Evolutionary conservation across 2,329 filamentous ascomycete species (phyloP), one percentile per base, ranked within the genome.

Genomic region (Cryphonectria radicalis): DNA sequence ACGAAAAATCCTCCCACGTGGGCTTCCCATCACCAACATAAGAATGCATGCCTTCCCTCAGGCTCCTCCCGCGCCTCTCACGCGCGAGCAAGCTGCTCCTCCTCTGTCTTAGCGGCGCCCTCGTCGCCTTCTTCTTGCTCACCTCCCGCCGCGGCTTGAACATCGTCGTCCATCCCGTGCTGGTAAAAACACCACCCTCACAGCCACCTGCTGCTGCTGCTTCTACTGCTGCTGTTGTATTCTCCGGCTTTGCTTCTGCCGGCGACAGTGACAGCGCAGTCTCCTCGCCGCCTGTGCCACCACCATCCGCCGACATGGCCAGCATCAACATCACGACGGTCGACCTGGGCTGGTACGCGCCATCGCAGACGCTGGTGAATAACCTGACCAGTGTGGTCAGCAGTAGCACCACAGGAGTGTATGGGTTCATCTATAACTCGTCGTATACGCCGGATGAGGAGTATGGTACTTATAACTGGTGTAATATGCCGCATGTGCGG

Each of bases 401-500:
- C 66, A 40, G n/a, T n/a, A 50, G 40, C 46, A 70, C 70, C 10
- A 82, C 84, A 1, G 93, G 91, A 0, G 86, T 90, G 0, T 91
- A 93, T 78, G 92, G 91, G 1, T 95, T 94, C 78, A 85, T 93
- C 25, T 96, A 91, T 81, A 90, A 93, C 77, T 86, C 87, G 46
- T 93, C 91, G 0, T 75, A 81, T 1, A 87, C 88, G 0, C 88
- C 92, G 0, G 81, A 84, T 68, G 77, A 80, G 0, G 75, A 83
- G 53, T 91, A 92, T 80, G 88, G 89, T 7, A 85, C 82, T 1
- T 95, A 95, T 80, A 94, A 95, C 79, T 95, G 87, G 86, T 96
- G 93, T 81, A 95, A 96, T 77, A 96, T 96, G 92, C 93, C 93
- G 0, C 93, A 95, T 81, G 91, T 93, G n/a, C 86, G 92, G 43